Evolutionary conservation across 139 green algal genomes (phyloP), one percentile per base, ranked within the genome.

Genomic region (Desmodesmus armatus): DNA sequence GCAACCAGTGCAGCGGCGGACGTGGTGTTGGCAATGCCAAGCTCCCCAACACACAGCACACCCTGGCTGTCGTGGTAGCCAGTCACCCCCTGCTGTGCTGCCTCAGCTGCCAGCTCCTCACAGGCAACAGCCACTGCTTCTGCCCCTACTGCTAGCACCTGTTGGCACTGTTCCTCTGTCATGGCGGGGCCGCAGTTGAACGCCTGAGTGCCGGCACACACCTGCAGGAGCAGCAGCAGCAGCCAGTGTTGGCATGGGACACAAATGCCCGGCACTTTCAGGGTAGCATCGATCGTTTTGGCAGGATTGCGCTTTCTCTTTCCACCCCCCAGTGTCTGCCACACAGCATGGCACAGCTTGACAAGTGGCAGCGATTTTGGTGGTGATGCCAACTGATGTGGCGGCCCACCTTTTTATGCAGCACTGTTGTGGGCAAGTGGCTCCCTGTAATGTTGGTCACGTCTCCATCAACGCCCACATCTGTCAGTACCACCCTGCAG

Each of bases 11-110:
- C 89, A 2, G 89, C 85, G 1, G 89, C 89, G 2, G 84, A 47
- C 0, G 90, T 92, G 2, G 90, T 93, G 86, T 93, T 93, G 73
- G 89, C 90, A 37, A 93, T 93, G 55, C 90, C 90, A 6, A 93
- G 55, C 87, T 92, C 87, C 9, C 87, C 87, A 51, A 85, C 43
- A 43, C 43, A 63, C 7, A 78, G 27, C 5, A 53, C 65, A 33
- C 19, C 67, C 43, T 66, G n/a, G 17, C 60, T 84, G n/a, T n/a
- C n/a, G n/a, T 21, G 7, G 23, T 53, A 25, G 9, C 60, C 3
- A 33, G 40, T 23, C 35, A 9, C 44, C 40, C 17, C 47, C 29
- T 13, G 35, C 31, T 17, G 21, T 41, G 78, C 62, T 27, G 51
- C 40, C 11, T 55, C 62, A 25, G 65, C 63, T 51, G 72, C 35